A percentile compares a stretch with the other conserved stretches of the same genome.
phyloP scores from a whole-genome alignment of 768 basidiomycete species.

The Gloeostereum incarnatum region DNA sequence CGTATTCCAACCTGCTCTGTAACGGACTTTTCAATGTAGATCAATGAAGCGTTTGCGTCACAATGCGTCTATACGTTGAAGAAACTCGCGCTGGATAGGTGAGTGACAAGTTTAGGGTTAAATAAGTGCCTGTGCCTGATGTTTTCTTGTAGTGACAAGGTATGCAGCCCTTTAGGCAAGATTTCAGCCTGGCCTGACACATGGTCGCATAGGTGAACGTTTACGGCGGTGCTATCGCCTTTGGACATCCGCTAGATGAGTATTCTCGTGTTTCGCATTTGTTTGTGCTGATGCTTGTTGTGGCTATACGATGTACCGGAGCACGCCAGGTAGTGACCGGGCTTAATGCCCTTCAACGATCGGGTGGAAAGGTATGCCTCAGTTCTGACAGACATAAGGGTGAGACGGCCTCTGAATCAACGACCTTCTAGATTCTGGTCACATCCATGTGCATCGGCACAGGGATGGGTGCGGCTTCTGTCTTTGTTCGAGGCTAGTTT shows the following conservation, averaged over 20 bases:
- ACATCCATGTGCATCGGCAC: slow-evolving; percentile 87
- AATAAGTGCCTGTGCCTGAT: background rate
- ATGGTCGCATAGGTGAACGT: slow-evolving; percentile 69
- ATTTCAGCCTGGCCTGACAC: background rate
- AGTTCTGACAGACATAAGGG: background rate
- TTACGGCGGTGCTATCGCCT: slow-evolving; percentile 85
- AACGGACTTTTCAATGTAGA: slow-evolving; percentile 40
- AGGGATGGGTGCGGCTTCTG: slow-evolving; percentile 85
- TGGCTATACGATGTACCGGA: slow-evolving; percentile 64
- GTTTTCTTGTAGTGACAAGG: background rate
- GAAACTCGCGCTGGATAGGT: slow-evolving; percentile 48
- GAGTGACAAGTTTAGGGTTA: slow-evolving; percentile 4
- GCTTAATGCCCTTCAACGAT: slow-evolving; percentile 59
- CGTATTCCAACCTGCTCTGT: background rate
- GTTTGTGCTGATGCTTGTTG: slow-evolving; percentile 11
- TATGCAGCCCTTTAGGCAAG: background rate
- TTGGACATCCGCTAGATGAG: slow-evolving; percentile 79
- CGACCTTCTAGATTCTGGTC: slow-evolving; percentile 50
- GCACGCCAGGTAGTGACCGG: slow-evolving; percentile 81
- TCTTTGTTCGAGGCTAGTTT: slow-evolving; percentile 54
- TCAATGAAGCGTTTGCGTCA: slow-evolving; percentile 89
- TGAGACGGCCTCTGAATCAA: too few species aligned
- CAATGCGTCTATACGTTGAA: slow-evolving; percentile 71
- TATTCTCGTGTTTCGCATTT: slow-evolving; percentile 10
- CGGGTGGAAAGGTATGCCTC: slow-evolving; percentile 52